Conservation (phyloP, 768 basidiomycete species). For the Pleurotus citrinopileatus region DNA sequence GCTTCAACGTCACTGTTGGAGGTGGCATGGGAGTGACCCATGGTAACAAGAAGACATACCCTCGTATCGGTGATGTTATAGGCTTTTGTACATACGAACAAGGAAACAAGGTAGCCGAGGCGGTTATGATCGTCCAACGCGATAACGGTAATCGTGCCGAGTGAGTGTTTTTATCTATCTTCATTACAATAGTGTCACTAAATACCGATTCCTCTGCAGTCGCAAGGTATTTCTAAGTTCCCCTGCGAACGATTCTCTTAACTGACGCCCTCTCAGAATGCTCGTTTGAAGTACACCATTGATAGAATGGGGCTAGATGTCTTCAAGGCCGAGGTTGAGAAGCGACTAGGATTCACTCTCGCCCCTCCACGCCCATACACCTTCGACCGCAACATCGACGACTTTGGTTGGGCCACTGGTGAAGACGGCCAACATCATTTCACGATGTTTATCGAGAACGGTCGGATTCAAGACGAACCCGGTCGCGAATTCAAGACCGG, state of each 20-base stretch:
- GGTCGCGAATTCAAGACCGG: constrained; percentile 90
- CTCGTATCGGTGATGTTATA: constrained; percentile 80
- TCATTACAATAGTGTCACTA: neutral
- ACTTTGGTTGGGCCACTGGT: constrained; percentile 91
- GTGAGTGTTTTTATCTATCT: constrained; percentile 44
- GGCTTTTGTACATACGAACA: constrained; percentile 93
- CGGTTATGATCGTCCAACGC: constrained; percentile 89
- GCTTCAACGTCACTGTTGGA: constrained; percentile 93
- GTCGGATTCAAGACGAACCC: constrained; percentile 93
- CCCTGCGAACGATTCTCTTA: neutral
- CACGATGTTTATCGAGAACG: constrained; percentile 95
- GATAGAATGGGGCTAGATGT: constrained; percentile 89
- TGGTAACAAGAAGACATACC: constrained; percentile 98
- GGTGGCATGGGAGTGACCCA: constrained; percentile 99
- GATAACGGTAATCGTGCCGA: constrained; percentile 95
- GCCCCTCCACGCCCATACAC: constrained; percentile 70
- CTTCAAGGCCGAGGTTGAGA: constrained; percentile 91
- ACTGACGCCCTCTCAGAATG: constrained; percentile 49
- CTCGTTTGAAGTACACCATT: constrained; percentile 94
- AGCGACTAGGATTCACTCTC: constrained; percentile 77
- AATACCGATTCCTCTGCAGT: constrained; percentile 27
- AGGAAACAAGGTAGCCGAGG: constrained; percentile 84
- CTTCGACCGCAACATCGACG: constrained; percentile 89
- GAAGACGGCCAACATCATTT: constrained; percentile 89
- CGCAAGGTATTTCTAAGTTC: constrained; percentile 43